Conservation (phyloP, 345 rosid species). For the Brassica nigra region DNA sequence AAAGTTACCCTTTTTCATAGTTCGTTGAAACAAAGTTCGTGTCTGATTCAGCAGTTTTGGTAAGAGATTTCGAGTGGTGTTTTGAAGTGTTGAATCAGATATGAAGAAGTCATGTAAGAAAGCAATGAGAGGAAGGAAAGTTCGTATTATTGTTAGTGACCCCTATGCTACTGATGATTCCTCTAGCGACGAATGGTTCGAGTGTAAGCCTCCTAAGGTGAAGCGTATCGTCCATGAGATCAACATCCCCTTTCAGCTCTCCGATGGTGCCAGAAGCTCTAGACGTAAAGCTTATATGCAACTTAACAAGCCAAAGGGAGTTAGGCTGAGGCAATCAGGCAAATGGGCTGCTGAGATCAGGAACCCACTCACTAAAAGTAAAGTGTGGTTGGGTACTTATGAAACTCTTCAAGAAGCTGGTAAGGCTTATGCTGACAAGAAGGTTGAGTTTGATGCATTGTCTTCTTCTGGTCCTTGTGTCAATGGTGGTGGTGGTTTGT, state of each 20-base stretch:
- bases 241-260: slow-evolving; percentile 31
- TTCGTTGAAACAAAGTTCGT: slow-evolving; percentile 46
- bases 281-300: slow-evolving; percentile 6
- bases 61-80: neutral
- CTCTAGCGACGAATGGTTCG: slow-evolving; percentile 66
- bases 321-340: slow-evolving; percentile 86
- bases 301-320: slow-evolving; percentile 51
- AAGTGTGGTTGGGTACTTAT: slow-evolving; percentile 85
- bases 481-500: too few species aligned
- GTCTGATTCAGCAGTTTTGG: slow-evolving; percentile 46
- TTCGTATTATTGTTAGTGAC: slow-evolving; percentile 65
- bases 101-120: slow-evolving; percentile 32
- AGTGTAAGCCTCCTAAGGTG: slow-evolving; percentile 18
- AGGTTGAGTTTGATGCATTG: slow-evolving; percentile 57
- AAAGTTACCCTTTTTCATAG: slow-evolving; percentile 47
- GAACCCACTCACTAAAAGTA: slow-evolving; percentile 58
- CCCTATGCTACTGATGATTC: slow-evolving; percentile 78
- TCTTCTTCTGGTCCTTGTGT: neutral
- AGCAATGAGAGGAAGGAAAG: slow-evolving; percentile 43
- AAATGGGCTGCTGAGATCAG: slow-evolving; percentile 91
- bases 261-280: slow-evolving; percentile 46
- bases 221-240: slow-evolving; percentile 68
- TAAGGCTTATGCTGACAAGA: slow-evolving; percentile 67
- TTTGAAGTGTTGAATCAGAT: slow-evolving; percentile 25
- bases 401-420: slow-evolving; percentile 73